Percentiles rank a stretch among this genome's conserved stretches.
phyloP scores from a whole-genome alignment of 1,284 basidiomycete species.

The Marasmius fiardii region DNA sequence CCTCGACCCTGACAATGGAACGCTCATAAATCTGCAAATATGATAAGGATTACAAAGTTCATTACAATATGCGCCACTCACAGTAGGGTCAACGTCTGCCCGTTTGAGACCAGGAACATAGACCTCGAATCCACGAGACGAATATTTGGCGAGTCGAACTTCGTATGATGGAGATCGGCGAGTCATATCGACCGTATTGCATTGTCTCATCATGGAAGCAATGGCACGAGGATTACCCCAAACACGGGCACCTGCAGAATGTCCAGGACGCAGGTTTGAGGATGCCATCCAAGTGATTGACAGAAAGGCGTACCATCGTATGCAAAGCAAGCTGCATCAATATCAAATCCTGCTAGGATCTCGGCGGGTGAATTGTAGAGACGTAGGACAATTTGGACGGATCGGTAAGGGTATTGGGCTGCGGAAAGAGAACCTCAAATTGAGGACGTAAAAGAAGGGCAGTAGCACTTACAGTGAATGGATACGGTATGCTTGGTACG shows the following conservation, averaged over 20 bases:
- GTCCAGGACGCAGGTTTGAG: background rate
- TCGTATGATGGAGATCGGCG: conserved; percentile 63
- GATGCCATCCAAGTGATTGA: background rate
- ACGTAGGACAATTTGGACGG: conserved; percentile 54
- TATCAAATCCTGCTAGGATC: conserved; percentile 59
- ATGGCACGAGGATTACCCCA: conserved; percentile 55
- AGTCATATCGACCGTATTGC: conserved; percentile 56
- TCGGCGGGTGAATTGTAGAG: conserved; percentile 57
- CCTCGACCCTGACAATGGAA: conserved; percentile 48
- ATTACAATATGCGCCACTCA: conserved; percentile 21
- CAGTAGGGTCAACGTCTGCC: conserved; percentile 52
- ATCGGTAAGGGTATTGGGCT: conserved; percentile 62
- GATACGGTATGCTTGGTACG: conserved; percentile 61
- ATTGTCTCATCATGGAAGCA: conserved; percentile 56
- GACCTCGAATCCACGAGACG: conserved; percentile 49
- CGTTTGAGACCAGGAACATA: conserved; percentile 48
- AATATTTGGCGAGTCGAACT: conserved; percentile 54
- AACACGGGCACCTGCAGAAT: conserved; percentile 36
- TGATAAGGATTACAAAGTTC: background rate
- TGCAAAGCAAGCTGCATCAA: conserved; percentile 55
- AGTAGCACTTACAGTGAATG: conserved; percentile 45
- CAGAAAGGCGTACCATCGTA: conserved; percentile 40
- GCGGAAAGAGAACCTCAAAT: background rate
- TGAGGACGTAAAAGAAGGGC: background rate
- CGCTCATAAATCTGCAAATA: conserved; percentile 52